These are phyloP conservation scores for Periconia macrospinosa DNA, from an alignment of 2,329 filamentous ascomycete species.

Conservation along the genomic window DNA sequence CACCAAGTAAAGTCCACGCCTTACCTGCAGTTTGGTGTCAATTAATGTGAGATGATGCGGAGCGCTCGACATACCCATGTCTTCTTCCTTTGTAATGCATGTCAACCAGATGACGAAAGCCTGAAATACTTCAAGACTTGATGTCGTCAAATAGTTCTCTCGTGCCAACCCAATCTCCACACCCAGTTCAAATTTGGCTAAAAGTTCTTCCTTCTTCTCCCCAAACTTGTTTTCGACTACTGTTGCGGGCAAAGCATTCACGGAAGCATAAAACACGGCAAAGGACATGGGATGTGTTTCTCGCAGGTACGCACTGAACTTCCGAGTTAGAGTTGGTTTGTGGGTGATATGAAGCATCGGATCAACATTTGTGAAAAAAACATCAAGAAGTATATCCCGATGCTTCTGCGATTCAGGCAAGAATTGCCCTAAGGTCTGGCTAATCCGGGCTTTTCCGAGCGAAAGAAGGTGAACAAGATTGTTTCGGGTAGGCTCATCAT, in stretches of 20 bases:
- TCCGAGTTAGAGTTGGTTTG: constrained; percentile 33
- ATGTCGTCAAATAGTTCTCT: constrained; percentile 42
- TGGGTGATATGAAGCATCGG: constrained; percentile 42
- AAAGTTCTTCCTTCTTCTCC: constrained; percentile 34
- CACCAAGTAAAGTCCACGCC: constrained; percentile 41
- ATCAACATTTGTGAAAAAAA: constrained; percentile 42
- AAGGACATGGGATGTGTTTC: constrained; percentile 39
- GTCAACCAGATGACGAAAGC: constrained; percentile 42
- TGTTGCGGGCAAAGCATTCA: constrained; percentile 37
- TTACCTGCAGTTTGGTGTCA: constrained; percentile 27
- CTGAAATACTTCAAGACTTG: constrained; percentile 41
- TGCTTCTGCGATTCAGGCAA: constrained; percentile 34
- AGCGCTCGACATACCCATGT: constrained; percentile 32
- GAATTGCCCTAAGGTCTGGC: constrained; percentile 27
- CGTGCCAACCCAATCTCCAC: constrained; percentile 39
- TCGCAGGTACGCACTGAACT: constrained; percentile 27
- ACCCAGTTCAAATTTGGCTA: constrained; percentile 37
- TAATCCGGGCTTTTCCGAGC: constrained; percentile 31
- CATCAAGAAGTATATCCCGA: constrained; percentile 35
- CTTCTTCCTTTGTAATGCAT: constrained; percentile 42
- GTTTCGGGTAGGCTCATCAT: constrained; percentile 29
- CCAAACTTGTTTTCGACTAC: constrained; percentile 34
- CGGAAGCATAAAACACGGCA: constrained; percentile 40
- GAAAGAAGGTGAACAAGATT: constrained; percentile 37
- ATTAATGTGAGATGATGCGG: neutral